A percentile compares a stretch with the other conserved stretches of the same genome.
Conservation (phyloP, 768 basidiomycete genomes). For the Chlorophyllum brunneum region DNA sequence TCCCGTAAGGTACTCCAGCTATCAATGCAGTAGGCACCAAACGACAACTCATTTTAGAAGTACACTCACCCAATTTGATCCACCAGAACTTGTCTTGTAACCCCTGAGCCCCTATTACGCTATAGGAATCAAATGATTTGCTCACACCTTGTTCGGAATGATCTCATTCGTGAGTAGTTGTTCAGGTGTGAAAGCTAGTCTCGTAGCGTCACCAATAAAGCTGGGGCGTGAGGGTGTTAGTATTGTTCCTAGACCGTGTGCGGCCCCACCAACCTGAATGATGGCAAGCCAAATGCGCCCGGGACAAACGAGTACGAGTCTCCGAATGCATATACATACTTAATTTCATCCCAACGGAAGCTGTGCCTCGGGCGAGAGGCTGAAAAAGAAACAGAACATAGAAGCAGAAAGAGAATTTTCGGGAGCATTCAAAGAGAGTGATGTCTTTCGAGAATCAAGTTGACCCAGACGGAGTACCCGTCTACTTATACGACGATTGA, state of each 20-base stretch:
- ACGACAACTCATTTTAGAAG: not conserved
- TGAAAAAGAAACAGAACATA: not conserved
- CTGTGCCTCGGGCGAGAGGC: not conserved
- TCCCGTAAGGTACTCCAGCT: slow-evolving; percentile 5
- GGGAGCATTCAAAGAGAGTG: not conserved
- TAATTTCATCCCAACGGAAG: slow-evolving; percentile 40
- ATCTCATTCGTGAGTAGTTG: not conserved
- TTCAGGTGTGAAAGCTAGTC: slow-evolving; percentile 4
- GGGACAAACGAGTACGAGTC: slow-evolving; percentile 7
- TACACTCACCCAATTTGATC: slow-evolving; percentile 4
- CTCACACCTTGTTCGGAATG: not conserved
- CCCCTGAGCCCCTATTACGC: too few species aligned
- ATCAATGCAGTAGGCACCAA: not conserved
- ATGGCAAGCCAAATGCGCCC: not conserved
- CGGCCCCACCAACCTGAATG: not conserved
- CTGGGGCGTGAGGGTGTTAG: not conserved
- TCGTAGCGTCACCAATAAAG: slow-evolving; percentile 6
- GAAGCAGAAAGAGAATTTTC: not conserved
- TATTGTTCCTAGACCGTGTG: not conserved
- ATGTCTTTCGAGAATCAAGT: too few species aligned
- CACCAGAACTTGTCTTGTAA: slow-evolving; percentile 7
- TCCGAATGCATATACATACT: slow-evolving; percentile 3
- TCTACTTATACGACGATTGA: too few species aligned
- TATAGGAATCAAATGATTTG: not conserved
- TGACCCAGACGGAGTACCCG: too few species aligned